These are phyloP conservation scores for Podosphaera leucotricha DNA, from an alignment of 2,329 filamentous ascomycete genomes.

Conservation along the genomic window DNA sequence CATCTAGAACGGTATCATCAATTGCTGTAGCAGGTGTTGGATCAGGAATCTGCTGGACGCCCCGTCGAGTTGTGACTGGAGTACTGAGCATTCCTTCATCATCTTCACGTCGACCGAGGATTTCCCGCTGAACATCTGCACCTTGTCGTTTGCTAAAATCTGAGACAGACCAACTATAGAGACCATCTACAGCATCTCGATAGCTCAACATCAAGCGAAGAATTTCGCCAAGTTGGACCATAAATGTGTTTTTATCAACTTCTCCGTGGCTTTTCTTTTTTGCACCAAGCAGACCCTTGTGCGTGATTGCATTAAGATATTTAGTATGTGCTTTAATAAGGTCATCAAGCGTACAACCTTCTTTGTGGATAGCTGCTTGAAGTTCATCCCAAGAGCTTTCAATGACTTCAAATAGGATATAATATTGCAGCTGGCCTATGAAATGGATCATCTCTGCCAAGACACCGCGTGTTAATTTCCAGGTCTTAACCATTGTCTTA, in stretches of 20 bases:
- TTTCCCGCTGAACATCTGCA: conserved; percentile 47
- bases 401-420: conserved; percentile 96
- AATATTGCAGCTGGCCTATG: conserved; percentile 89
- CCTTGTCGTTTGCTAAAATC: conserved; percentile 89
- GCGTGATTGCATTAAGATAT: conserved; percentile 83
- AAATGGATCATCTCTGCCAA: conserved; percentile 98
- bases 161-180: conserved; percentile 86
- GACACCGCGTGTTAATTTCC: conserved; percentile 72
- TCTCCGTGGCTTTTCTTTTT: conserved; percentile 23
- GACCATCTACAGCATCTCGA: conserved; percentile 74
- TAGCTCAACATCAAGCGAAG: conserved; percentile 85
- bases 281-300: conserved; percentile 79
- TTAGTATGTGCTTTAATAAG: conserved; percentile 75
- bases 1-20: conserved; percentile 25
- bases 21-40: conserved; percentile 8
- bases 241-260: conserved; percentile 47
- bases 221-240: conserved; percentile 75
- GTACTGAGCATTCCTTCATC: conserved; percentile 11
- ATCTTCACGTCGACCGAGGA: conserved; percentile 16
- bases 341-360: conserved; percentile 81
- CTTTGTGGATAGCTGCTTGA: conserved; percentile 57
- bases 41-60: conserved; percentile 10
- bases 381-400: conserved; percentile 88
- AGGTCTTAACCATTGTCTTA: conserved; percentile 45
- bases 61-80: conserved; percentile 12